Conservation (phyloP, 345 rosid genomes). For the Eucalyptus sp. region DNA sequence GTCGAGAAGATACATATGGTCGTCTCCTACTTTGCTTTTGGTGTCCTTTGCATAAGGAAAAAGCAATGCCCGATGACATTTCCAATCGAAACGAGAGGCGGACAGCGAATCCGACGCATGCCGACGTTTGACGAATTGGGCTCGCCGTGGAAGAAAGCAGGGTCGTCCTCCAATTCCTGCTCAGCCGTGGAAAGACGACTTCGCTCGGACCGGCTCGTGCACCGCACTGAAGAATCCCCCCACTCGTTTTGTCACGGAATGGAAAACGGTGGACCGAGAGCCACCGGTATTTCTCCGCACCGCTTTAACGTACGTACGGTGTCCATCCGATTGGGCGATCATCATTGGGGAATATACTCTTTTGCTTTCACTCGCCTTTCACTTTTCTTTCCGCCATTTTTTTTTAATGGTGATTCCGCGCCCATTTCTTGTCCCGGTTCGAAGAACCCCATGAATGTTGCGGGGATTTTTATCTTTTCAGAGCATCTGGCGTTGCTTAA, state of each 20-base stretch:
- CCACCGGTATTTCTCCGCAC: neutral
- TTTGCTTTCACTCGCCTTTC: neutral
- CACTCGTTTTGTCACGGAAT: neutral
- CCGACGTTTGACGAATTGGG: neutral
- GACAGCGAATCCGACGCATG: neutral
- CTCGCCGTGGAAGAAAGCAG: neutral
- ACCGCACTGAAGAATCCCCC: neutral
- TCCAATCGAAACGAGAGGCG: neutral
- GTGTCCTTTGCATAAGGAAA: neutral
- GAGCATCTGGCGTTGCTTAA: neutral
- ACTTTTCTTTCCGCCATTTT: neutral
- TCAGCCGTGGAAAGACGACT: neutral
- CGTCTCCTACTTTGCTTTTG: neutral
- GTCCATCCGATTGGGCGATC: neutral
- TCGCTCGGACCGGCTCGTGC: neutral
- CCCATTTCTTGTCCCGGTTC: neutral
- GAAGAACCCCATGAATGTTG: neutral
- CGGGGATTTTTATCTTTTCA: neutral
- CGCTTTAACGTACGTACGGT: neutral
- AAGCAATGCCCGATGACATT: neutral
- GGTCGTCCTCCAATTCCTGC: neutral
- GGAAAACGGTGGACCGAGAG: neutral
- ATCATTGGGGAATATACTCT: neutral
- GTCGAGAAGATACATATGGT: neutral
- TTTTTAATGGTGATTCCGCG: neutral